These are phyloP conservation scores for Neoboletus magnificus DNA, from an alignment of 768 basidiomycete genomes.

Conservation along the genomic window DNA sequence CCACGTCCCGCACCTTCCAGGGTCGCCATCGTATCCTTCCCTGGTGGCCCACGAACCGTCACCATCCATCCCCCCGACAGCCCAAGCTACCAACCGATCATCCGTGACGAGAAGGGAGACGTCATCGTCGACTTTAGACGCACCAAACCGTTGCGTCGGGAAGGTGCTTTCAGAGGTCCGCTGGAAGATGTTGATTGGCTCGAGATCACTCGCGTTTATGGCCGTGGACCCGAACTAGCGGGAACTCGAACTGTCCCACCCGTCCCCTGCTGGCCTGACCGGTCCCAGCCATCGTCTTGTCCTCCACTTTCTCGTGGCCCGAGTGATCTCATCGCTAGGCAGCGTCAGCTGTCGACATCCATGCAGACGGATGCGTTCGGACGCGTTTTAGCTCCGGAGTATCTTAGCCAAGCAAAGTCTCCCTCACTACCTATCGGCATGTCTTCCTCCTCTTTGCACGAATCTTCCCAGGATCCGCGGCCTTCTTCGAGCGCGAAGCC, in stretches of 20 bases:
- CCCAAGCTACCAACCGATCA: constrained; percentile 8
- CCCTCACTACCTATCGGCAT: background rate
- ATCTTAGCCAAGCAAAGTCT: background rate
- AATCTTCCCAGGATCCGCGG: background rate
- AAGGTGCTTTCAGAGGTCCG: constrained; percentile 19
- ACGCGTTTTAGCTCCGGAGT: constrained; percentile 3
- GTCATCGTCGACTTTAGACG: constrained; percentile 10
- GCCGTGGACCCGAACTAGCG: constrained; percentile 11
- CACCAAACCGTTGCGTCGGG: constrained; percentile 14
- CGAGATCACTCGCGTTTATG: constrained; percentile 5
- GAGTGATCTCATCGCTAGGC: constrained; percentile 6
- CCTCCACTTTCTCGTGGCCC: background rate
- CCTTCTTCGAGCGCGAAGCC: background rate
- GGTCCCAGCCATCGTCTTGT: background rate
- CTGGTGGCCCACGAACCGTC: constrained; percentile 20
- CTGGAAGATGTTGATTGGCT: constrained; percentile 7
- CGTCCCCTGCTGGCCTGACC: constrained; percentile 12
- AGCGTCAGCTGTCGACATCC: constrained; percentile 1
- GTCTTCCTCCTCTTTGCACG: background rate
- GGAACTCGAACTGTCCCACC: background rate
- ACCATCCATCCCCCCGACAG: constrained; percentile 21
- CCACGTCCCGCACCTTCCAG: background rate
- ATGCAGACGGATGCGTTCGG: constrained; percentile 11
- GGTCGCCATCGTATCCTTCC: constrained; percentile 14
- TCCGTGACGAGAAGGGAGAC: constrained; percentile 18